phyloP scores from a whole-genome alignment of 495 filamentous ascomycete species.

The Talaromyces nanjingensis region DNA sequence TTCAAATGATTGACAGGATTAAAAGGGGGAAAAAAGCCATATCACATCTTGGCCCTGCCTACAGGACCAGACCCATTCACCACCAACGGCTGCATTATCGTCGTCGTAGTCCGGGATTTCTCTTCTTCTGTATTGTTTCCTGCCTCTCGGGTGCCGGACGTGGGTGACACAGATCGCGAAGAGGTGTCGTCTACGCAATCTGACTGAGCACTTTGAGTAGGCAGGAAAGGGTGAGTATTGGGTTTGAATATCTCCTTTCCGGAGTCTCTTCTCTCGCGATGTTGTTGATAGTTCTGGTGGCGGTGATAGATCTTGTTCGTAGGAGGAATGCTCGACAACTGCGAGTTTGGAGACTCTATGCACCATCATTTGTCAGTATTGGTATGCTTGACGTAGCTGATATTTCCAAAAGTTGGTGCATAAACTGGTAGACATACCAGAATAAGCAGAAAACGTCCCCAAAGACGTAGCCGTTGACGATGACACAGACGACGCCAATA shows the following conservation, averaged over 20 bases:
- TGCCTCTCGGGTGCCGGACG: not conserved
- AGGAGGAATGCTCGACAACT: not conserved
- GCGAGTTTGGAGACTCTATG: not conserved
- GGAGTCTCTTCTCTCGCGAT: not conserved
- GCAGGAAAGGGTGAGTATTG: not conserved
- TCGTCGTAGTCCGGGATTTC: not conserved
- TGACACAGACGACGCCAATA: not conserved
- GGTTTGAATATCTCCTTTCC: not conserved
- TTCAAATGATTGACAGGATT: not conserved
- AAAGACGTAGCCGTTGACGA: not conserved
- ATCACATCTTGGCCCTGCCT: not conserved
- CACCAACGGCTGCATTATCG: constrained; percentile 23
- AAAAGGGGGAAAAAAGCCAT: not conserved
- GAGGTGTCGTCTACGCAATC: not conserved
- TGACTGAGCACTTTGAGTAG: not conserved
- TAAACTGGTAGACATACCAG: not conserved
- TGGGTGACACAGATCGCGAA: not conserved
- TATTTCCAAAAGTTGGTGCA: too few species aligned
- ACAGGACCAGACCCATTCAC: constrained; percentile 31
- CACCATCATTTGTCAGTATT: too few species aligned
- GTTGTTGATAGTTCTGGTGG: not conserved
- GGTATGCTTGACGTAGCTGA: too few species aligned
- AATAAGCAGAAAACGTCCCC: not conserved
- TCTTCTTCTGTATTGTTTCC: not conserved
- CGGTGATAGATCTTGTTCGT: not conserved